Evolutionary conservation across 495 filamentous ascomycete species (phyloP).

Genomic region (Neurospora intermedia): DNA sequence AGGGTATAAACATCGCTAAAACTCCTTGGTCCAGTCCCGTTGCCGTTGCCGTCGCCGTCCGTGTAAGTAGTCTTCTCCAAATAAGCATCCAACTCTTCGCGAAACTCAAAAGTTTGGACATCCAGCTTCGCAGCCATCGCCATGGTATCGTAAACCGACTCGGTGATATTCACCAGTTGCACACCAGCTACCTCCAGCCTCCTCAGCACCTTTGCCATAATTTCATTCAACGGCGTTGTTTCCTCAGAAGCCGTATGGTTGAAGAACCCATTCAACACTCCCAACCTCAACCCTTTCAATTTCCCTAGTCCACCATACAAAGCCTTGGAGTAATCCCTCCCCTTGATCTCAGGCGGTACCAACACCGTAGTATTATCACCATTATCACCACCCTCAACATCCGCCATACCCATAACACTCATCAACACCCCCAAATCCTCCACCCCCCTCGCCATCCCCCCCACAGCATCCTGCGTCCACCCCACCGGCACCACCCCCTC

Average conservation of each 20-base stretch:
- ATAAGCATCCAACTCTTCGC: constrained; percentile 37
- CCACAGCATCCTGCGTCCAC: constrained; percentile 49
- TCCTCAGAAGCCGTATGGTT: constrained; percentile 34
- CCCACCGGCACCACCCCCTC: constrained; percentile 50
- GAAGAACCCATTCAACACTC: constrained; percentile 40
- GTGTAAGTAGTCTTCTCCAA: constrained; percentile 13
- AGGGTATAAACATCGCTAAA: constrained; percentile 35
- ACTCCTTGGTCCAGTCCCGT: constrained; percentile 21
- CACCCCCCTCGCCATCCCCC: constrained; percentile 46
- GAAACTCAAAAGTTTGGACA: constrained; percentile 49
- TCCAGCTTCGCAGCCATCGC: constrained; percentile 36
- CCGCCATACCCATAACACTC: constrained; percentile 40
- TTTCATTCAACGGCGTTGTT: constrained; percentile 41
- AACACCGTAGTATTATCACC: constrained; percentile 34
- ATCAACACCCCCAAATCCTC: constrained; percentile 44
- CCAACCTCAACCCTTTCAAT: constrained; percentile 34
- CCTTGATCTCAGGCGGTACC: constrained; percentile 21
- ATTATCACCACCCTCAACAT: constrained; percentile 16
- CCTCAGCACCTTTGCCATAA: constrained; percentile 27
- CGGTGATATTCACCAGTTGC: constrained; percentile 36
- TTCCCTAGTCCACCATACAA: constrained; percentile 17
- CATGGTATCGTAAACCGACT: constrained; percentile 39
- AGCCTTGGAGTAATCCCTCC: constrained; percentile 31
- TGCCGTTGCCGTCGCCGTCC: background rate
- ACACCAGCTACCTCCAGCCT: constrained; percentile 25